A percentile compares a stretch with the other conserved stretches of the same genome.
Evolutionary conservation across 169 alveolate genomes (phyloP).

Genomic region (Eimeria falciformis): DNA sequence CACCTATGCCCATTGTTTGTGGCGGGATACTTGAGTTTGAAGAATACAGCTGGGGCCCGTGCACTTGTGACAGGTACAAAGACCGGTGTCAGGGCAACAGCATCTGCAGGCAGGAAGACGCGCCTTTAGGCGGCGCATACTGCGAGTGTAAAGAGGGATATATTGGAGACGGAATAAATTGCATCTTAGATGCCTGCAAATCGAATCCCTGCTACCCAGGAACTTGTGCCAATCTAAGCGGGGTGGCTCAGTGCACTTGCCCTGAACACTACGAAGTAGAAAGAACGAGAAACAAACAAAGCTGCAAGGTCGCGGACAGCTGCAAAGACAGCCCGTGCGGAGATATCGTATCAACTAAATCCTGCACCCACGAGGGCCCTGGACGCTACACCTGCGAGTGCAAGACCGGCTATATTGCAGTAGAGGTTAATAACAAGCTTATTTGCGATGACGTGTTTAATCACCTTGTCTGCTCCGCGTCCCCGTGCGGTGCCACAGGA

Average conservation of each 20-base stretch:
- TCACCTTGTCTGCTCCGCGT: not conserved
- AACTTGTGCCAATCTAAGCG: not conserved
- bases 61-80: not conserved
- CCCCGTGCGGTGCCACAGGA: conserved; percentile 5
- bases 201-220: not conserved
- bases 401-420: not conserved
- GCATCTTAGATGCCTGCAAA: not conserved
- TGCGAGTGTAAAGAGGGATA: conserved; percentile 25
- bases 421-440: not conserved
- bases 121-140: conserved; percentile 1
- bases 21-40: not conserved
- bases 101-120: not conserved
- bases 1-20: not conserved
- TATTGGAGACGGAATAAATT: not conserved
- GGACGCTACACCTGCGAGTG: conserved; percentile 3
- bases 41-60: not conserved
- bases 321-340: conserved; percentile 31
- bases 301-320: not conserved
- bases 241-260: not conserved
- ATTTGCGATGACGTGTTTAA: not conserved
- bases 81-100: not conserved
- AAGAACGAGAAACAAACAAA: not conserved
- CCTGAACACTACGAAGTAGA: conserved; percentile 12
- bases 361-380: conserved; percentile 39
- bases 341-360: not conserved